Evolutionary conservation across 2,329 filamentous ascomycete species (phyloP).

Genomic region (Trichophyton rubrum): DNA sequence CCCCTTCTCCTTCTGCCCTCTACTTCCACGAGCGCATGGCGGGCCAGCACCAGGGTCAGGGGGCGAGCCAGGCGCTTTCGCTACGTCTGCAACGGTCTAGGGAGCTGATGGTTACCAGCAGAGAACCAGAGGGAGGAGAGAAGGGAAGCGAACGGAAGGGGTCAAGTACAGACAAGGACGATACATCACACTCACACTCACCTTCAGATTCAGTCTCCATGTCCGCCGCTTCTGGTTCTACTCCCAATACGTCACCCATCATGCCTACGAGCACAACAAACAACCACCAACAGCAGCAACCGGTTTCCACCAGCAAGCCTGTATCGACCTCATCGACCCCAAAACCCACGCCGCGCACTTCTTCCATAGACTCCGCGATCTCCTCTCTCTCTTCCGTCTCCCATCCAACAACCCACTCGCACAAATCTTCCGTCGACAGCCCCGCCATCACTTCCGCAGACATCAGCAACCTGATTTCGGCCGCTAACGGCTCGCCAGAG

Average conservation of each 20-base stretch:
- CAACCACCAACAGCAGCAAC: not conserved
- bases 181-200: not conserved
- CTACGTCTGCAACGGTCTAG: not conserved
- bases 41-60: conserved; percentile 3
- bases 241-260: not conserved
- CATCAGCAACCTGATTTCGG: conserved; percentile 63
- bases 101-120: not conserved
- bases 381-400: conserved; percentile 54
- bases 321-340: conserved; percentile 1
- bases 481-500: conserved; percentile 70
- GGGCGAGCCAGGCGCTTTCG: not conserved
- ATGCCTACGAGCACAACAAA: not conserved
- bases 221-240: not conserved
- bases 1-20: not conserved
- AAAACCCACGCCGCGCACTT: conserved; percentile 51
- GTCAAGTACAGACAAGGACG: not conserved
- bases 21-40: conserved; percentile 2
- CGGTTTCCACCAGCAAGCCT: not conserved
- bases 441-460: conserved; percentile 54
- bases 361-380: conserved; percentile 87
- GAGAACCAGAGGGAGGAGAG: not conserved
- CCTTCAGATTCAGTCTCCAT: not conserved
- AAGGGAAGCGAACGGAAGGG: not conserved
- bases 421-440: conserved; percentile 46
- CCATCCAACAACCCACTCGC: conserved; percentile 36